Percentiles rank a stretch among this genome's conserved stretches.
Evolutionary conservation across 2,329 filamentous ascomycete genomes (phyloP).

Genomic region (Byssothecium circinans): DNA sequence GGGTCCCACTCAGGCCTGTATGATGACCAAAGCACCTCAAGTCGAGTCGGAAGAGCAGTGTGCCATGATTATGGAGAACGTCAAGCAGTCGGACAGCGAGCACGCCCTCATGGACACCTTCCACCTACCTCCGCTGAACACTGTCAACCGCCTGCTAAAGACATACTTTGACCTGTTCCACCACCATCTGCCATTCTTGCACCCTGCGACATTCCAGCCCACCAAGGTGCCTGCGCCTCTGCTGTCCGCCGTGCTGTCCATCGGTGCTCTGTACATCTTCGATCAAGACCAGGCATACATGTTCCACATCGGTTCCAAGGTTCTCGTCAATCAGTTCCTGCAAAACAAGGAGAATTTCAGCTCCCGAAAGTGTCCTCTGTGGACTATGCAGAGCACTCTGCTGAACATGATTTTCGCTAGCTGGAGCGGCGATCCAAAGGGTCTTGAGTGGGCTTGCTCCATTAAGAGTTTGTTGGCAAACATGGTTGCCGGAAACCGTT

Average conservation of each 20-base stretch:
- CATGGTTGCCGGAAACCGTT: slow-evolving; percentile 97
- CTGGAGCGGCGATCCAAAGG: slow-evolving; percentile 98
- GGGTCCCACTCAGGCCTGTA: slow-evolving; percentile 65
- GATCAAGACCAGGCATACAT: slow-evolving; percentile 97
- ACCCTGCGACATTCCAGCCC: slow-evolving; percentile 86
- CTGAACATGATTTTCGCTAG: slow-evolving; percentile 99
- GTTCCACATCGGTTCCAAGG: slow-evolving; percentile 95
- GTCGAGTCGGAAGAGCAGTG: slow-evolving; percentile 83
- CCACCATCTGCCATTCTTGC: slow-evolving; percentile 92
- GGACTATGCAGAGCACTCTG: slow-evolving; percentile 97
- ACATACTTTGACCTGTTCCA: slow-evolving; percentile 98
- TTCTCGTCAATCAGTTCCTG: slow-evolving; percentile 93
- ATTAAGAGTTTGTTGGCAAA: slow-evolving; percentile 98
- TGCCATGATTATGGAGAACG: slow-evolving; percentile 81
- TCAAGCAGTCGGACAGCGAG: slow-evolving; percentile 77
- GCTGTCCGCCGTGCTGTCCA: slow-evolving; percentile 86
- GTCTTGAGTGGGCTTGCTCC: slow-evolving; percentile 96
- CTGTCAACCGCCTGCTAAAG: slow-evolving; percentile 87
- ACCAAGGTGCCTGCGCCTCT: slow-evolving; percentile 79
- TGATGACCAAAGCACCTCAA: slow-evolving; percentile 73
- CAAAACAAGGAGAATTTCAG: slow-evolving; percentile 99
- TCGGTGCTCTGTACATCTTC: slow-evolving; percentile 94
- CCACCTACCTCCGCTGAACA: slow-evolving; percentile 76
- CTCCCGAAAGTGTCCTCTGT: slow-evolving; percentile 93
- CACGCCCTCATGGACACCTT: slow-evolving; percentile 85